Evolutionary conservation across 2,329 filamentous ascomycete genomes (phyloP).

Genomic region (Dichotomopilus funicola): DNA sequence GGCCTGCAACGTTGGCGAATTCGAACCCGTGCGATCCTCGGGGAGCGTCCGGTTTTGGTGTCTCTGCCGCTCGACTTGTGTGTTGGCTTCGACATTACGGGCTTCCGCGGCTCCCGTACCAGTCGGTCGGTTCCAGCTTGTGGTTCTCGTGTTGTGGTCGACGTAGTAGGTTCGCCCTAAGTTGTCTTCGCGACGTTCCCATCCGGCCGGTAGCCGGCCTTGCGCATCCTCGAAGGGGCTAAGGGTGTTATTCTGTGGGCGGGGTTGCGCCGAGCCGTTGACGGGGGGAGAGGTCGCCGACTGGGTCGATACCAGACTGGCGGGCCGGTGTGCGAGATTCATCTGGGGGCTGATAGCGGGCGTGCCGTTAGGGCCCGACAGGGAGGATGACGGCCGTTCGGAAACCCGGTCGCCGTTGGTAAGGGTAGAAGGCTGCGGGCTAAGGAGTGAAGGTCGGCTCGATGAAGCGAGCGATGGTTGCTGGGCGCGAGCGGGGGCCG

Average conservation of each 20-base stretch:
- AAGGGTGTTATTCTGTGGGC: conserved; percentile 49
- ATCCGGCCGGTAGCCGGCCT: conserved; percentile 83
- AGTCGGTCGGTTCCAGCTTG: conserved; percentile 89
- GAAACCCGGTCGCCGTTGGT: conserved; percentile 39
- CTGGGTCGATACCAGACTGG: conserved; percentile 37
- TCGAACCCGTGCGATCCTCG: conserved; percentile 89
- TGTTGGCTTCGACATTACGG: conserved; percentile 78
- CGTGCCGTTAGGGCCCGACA: conserved; percentile 44
- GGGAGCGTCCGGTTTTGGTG: conserved; percentile 95
- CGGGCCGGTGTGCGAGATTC: conserved; percentile 40
- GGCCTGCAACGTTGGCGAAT: conserved; percentile 70
- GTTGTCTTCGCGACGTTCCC: conserved; percentile 94
- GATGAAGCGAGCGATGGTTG: conserved; percentile 33
- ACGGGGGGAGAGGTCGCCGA: conserved; percentile 26
- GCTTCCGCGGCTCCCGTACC: conserved; percentile 70
- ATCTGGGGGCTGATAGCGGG: conserved; percentile 35
- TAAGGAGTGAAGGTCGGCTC: conserved; percentile 40
- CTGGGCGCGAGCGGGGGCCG: conserved; percentile 54
- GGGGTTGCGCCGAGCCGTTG: conserved; percentile 34
- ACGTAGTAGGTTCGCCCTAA: conserved; percentile 95
- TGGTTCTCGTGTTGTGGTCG: conserved; percentile 93
- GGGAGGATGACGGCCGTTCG: conserved; percentile 47
- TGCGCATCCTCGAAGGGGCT: conserved; percentile 97
- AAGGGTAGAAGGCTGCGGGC: conserved; percentile 39
- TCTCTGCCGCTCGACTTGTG: conserved; percentile 83